Evolutionary conservation across 805 yeast genomes (phyloP).

Genomic region (Huiozyma sinensis): DNA sequence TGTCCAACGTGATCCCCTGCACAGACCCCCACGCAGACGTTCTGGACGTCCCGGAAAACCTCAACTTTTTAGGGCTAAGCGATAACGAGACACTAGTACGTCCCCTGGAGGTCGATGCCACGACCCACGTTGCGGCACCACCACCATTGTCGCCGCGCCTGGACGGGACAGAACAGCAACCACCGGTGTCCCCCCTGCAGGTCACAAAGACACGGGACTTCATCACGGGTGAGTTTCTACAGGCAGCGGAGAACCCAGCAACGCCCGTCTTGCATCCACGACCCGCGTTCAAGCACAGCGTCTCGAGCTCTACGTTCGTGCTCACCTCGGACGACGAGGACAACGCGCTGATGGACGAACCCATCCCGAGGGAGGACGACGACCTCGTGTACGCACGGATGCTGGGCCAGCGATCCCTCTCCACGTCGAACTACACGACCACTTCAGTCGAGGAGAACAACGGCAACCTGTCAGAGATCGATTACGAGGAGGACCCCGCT

Average conservation of each 20-base stretch:
- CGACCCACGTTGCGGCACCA: background rate
- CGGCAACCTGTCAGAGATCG: too few species aligned
- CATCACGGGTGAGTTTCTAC: background rate
- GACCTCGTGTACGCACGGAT: background rate
- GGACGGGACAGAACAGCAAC: background rate
- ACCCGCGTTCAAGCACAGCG: too few species aligned
- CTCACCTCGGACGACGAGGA: background rate
- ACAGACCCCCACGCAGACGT: constrained; percentile 14
- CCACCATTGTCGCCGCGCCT: background rate
- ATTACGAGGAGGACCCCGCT: background rate
- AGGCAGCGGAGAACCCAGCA: too few species aligned
- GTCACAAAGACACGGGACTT: constrained; percentile 3
- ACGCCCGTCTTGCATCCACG: too few species aligned
- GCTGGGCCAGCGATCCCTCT: background rate
- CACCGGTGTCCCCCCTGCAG: background rate
- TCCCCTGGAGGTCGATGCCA: background rate
- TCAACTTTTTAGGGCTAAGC: constrained; percentile 9
- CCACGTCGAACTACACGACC: background rate
- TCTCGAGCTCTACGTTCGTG: background rate
- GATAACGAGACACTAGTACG: background rate
- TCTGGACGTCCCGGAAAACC: constrained; percentile 25
- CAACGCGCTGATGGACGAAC: too few species aligned
- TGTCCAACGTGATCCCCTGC: constrained; percentile 20
- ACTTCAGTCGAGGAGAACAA: background rate
- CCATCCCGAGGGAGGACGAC: background rate